Base-by-base conservation (phyloP, 257 asterid species). In the Phtheirospermum japonicum region DNA sequence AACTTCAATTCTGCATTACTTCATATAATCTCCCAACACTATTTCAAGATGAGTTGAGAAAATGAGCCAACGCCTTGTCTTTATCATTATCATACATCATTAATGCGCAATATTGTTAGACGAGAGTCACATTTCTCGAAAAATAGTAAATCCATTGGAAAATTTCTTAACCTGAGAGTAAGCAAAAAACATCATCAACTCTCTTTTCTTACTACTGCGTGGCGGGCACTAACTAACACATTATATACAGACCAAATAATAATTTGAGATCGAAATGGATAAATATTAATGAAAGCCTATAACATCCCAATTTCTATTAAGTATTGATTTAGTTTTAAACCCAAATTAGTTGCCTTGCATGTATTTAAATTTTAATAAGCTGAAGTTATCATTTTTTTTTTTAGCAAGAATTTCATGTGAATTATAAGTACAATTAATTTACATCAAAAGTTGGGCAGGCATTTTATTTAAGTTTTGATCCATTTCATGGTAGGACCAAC, bases 41-140 rank as follows among this genome's bases (percentile, higher is more conserved):
- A 57, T 28, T 54, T 78, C 65, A 85, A 45, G 95, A 66, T 18
- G 95, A 33, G 74, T 78, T 88, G 48, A 93, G 93, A 67, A 90
- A 85, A 75, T 87, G 85, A 28, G 96, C 95, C 81, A 88, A 65
- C 4, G 99, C 99, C 79, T 85, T 89, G 71, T 86, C 89, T 0
- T 90, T 85, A 60, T 89, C 95, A 45, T 93, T 93, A 65, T 87
- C 99, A 69, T 82, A 76, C 96, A 87, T 83, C 59, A 87, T 56
- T 53, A 89, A 71, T 57, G 91, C 97, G 87, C 99, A 23, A 89
- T 86, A 42, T 64, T 78, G 77, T 84, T 85, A 0, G 96, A 65
- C n/a, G 92, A 74, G 85, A 89, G 89, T 73, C 99, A 97, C 97
- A 93, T 93, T 45, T 93, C 97, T 48, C 78, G 83, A 74, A 93